phyloP scores from a whole-genome alignment of 331 rosid genomes.

The Quercus tomentella region DNA sequence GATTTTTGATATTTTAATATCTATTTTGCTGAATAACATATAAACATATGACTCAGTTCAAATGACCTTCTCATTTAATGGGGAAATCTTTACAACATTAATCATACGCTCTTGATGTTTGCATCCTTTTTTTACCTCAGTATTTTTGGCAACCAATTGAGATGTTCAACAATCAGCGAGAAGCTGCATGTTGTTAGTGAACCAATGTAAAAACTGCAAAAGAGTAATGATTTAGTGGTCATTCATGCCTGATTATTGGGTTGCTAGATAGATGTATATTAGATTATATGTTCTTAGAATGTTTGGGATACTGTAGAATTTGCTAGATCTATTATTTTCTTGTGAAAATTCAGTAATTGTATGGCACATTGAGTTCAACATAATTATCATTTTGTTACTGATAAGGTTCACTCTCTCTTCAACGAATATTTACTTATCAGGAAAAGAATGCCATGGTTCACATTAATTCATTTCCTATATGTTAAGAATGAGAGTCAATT shows the following conservation, averaged over 20 bases:
- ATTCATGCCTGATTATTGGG: neutral
- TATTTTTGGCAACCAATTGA: neutral
- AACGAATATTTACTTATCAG: neutral
- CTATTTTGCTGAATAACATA: neutral
- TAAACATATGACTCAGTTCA: neutral
- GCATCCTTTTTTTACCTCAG: neutral
- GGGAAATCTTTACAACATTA: neutral
- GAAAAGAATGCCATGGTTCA: neutral
- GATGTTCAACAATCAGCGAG: conserved; percentile 5
- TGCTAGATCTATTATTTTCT: neutral
- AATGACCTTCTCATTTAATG: neutral
- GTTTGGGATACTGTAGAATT: neutral
- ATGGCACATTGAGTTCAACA: neutral
- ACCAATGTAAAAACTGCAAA: neutral
- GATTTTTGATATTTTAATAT: neutral
- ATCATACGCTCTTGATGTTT: neutral
- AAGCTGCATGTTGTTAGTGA: neutral
- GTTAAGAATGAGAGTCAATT: neutral
- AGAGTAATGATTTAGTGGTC: neutral
- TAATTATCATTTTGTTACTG: neutral
- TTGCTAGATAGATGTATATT: neutral
- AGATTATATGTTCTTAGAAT: neutral
- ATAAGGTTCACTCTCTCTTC: neutral
- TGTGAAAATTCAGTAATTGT: neutral
- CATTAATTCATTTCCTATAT: neutral